Evolutionary conservation across 2,329 filamentous ascomycete species (phyloP).

Genomic region (Penicillium verrucosum): DNA sequence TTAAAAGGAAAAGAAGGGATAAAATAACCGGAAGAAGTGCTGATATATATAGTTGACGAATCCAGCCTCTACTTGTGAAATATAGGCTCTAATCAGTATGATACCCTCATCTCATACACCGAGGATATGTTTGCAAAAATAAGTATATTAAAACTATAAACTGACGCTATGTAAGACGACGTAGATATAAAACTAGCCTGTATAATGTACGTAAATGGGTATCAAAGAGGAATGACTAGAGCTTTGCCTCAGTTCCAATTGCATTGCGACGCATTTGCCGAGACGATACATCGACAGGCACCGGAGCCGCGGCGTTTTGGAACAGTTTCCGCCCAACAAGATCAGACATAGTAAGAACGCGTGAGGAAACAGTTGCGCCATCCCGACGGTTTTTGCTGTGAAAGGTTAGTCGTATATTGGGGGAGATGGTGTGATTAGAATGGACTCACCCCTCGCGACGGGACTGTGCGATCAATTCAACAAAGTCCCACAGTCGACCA

Average conservation of each 20-base stretch:
- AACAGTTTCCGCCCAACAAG: slow-evolving; percentile 69
- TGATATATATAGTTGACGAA: not conserved
- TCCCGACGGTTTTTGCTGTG: slow-evolving; percentile 82
- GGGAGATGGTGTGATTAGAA: not conserved
- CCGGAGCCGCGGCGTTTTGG: slow-evolving; percentile 29
- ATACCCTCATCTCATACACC: not conserved
- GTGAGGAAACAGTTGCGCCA: slow-evolving; percentile 77
- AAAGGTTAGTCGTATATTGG: not conserved
- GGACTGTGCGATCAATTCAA: slow-evolving; percentile 77
- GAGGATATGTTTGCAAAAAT: not conserved
- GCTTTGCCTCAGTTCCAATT: slow-evolving; percentile 34
- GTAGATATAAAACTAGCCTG: not conserved
- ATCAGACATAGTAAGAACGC: slow-evolving; percentile 76
- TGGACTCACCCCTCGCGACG: slow-evolving; percentile 68
- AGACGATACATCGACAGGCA: slow-evolving; percentile 32
- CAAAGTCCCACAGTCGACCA: slow-evolving; percentile 87
- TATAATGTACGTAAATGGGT: slow-evolving; percentile 1
- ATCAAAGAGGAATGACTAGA: slow-evolving; percentile 18
- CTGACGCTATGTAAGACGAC: not conserved
- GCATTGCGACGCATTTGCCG: slow-evolving; percentile 38
- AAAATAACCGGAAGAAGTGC: not conserved
- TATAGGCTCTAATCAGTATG: not conserved
- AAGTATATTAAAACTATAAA: not conserved
- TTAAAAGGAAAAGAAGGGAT: not conserved
- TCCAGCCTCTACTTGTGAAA: not conserved